Evolutionary conservation across 2,329 filamentous ascomycete species (phyloP).

Genomic region (Stenocarpella maydis): DNA sequence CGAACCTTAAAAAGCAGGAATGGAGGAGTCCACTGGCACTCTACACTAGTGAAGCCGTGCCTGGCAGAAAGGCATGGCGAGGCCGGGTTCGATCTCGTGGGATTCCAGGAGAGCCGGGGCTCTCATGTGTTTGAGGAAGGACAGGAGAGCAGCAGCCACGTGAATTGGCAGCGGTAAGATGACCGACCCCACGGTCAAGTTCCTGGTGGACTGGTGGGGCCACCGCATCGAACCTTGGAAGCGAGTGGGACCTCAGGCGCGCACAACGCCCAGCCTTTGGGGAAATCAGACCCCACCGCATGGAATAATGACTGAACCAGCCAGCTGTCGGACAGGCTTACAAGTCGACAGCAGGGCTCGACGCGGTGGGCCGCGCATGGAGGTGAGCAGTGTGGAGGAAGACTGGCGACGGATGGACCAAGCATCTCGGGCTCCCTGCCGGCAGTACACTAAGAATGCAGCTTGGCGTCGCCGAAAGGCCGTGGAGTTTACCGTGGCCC

Average conservation of each 20-base stretch:
- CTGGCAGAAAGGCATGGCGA: not conserved
- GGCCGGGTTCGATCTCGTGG: not conserved
- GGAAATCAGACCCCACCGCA: conserved; percentile 24
- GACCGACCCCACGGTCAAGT: conserved; percentile 30
- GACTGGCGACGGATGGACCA: not conserved
- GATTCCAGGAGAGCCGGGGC: not conserved
- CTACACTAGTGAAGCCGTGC: not conserved
- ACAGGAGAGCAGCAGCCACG: conserved; percentile 28
- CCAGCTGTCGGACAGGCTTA: too few relatives aligned
- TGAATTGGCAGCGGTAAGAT: conserved; percentile 26
- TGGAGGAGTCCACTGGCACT: not conserved
- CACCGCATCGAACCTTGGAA: conserved; percentile 30
- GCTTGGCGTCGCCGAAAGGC: conserved; percentile 1
- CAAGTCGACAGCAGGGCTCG: not conserved
- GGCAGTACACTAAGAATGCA: not conserved
- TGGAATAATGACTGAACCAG: not conserved
- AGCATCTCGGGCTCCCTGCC: conserved; percentile 1
- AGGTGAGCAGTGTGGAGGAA: not conserved
- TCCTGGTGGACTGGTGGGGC: conserved; percentile 27
- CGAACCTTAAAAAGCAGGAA: conserved; percentile 7
- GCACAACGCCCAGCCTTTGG: conserved; percentile 19
- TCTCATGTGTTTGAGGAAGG: not conserved
- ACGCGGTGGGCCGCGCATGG: not conserved
- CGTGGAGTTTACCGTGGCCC: conserved; percentile 3
- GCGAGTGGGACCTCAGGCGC: conserved; percentile 20